Base-by-base conservation (phyloP, 768 basidiomycete genomes). In the Lactarius trivialis region DNA sequence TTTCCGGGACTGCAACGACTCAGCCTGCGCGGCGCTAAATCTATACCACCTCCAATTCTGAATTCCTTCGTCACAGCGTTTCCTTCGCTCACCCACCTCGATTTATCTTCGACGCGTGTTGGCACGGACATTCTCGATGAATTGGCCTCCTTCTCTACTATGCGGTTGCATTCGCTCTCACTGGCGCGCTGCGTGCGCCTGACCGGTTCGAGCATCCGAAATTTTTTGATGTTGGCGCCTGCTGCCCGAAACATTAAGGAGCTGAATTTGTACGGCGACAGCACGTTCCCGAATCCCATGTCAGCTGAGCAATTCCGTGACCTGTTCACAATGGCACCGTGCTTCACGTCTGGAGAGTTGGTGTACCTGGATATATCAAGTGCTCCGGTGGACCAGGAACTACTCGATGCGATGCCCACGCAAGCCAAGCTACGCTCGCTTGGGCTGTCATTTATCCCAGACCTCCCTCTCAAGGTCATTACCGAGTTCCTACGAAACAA, bases 331-430 rank as follows among this genome's bases (percentile, higher is more conserved):
- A 72, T 73, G 19, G 93, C 93, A 0, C 93, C 93, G 1, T 92
- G 89, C 69, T 90, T 99, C 76, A 72, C 76, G 12, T 82, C 78
- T 54, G 89, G 91, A 9, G 73, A 84, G 61, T 77, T 99, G 43
- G 81, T 85, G 12, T 97, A 95, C 73, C 82, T 99, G 65, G 96
- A 99, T 72, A 73, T 99, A 33, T 97, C 95, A 15, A 91, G 89
- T 64, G 77, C 89, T 6, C 88, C 89, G 0, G 67, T 98, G 6
- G 73, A 76, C 50, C 77, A 80, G 8, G 73, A 87, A 7, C 73
- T 87, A 7, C 65, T 69, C 17, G 76, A 78, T 11, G 70, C 75
- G 1, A 85, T 85, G 70, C 79, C 80, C 19, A 74, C 84, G 7
- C 92, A 92, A 72, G 85, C 84, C 3, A 79, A 79, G 49, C 78